Conservation (phyloP, 1,284 basidiomycete species). For the Malassezia japonica region DNA sequence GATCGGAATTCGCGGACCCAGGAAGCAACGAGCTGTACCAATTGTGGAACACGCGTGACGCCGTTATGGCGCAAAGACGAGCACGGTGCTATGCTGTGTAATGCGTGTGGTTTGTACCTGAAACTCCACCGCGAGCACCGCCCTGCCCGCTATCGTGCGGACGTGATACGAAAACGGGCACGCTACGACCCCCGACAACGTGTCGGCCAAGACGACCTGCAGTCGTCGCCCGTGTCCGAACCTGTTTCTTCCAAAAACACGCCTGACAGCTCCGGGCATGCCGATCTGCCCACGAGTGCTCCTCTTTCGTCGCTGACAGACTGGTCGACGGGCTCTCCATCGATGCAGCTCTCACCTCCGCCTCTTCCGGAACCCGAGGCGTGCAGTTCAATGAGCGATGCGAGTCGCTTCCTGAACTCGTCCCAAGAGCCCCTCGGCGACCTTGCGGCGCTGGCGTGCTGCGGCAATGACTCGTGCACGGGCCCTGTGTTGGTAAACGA, state of each 20-base stretch:
- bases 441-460: slow-evolving; percentile 6
- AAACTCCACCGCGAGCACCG: slow-evolving; percentile 40
- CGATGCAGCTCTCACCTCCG: too few relatives aligned
- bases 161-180: slow-evolving; percentile 42
- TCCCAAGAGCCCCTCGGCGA: slow-evolving; percentile 8
- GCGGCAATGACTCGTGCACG: slow-evolving; percentile 9
- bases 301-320: too few relatives aligned
- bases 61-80: slow-evolving; percentile 44
- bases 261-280: not conserved
- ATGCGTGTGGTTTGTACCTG: slow-evolving; percentile 39
- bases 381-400: slow-evolving; percentile 3
- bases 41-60: slow-evolving; percentile 44
- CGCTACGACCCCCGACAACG: slow-evolving; percentile 25
- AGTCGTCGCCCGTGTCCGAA: not conserved
- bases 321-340: too few relatives aligned
- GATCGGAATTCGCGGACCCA: slow-evolving; percentile 17
- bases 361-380: too few relatives aligned
- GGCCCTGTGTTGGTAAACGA: slow-evolving; percentile 13
- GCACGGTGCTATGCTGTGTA: slow-evolving; percentile 37
- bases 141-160: slow-evolving; percentile 38
- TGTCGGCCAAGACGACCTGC: not conserved
- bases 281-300: too few relatives aligned
- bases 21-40: slow-evolving; percentile 32
- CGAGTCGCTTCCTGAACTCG: not conserved
- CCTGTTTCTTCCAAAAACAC: not conserved